These are phyloP conservation scores for Prillingera fragicola DNA, from an alignment of 1,284 basidiomycete species.

Conservation along the genomic window DNA sequence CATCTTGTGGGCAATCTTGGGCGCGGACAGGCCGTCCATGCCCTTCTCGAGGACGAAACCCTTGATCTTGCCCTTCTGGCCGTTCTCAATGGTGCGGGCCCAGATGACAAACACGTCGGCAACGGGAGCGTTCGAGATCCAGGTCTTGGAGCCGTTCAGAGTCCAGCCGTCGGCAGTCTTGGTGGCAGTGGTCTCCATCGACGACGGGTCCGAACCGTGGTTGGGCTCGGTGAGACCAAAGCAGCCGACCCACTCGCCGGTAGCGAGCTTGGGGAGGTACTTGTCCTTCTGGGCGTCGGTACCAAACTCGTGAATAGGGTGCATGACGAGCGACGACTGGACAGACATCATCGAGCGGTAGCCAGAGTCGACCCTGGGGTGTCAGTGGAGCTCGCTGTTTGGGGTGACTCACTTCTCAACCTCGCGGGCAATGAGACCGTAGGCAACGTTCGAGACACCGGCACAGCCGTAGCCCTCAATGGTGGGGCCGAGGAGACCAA, in stretches of 20 bases:
- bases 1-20: conserved; percentile 87
- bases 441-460: conserved; percentile 84
- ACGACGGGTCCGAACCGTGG: conserved; percentile 87
- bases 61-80: conserved; percentile 66
- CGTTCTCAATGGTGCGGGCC: conserved; percentile 54
- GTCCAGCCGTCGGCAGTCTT: conserved; percentile 78
- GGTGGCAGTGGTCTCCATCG: conserved; percentile 88
- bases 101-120: conserved; percentile 85
- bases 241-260: conserved; percentile 83
- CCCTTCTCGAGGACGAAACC: conserved; percentile 80
- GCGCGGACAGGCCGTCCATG: conserved; percentile 73
- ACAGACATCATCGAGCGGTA: conserved; percentile 95
- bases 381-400: not conserved
- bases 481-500: conserved; percentile 85
- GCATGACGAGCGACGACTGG: conserved; percentile 95
- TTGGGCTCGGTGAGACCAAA: conserved; percentile 96
- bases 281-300: conserved; percentile 84
- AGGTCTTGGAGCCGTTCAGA: conserved; percentile 88
- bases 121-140: conserved; percentile 88
- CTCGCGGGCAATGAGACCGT: conserved; percentile 88
- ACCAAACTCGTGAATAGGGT: conserved; percentile 88
- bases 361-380: conserved; percentile 78
- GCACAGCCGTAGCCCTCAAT: conserved; percentile 93
- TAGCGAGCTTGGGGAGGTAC: conserved; percentile 62
- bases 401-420: conserved; percentile 65